Evolutionary conservation across 352 stramenopile genomes (phyloP).

Genomic region (Phytophthora uliginosa): DNA sequence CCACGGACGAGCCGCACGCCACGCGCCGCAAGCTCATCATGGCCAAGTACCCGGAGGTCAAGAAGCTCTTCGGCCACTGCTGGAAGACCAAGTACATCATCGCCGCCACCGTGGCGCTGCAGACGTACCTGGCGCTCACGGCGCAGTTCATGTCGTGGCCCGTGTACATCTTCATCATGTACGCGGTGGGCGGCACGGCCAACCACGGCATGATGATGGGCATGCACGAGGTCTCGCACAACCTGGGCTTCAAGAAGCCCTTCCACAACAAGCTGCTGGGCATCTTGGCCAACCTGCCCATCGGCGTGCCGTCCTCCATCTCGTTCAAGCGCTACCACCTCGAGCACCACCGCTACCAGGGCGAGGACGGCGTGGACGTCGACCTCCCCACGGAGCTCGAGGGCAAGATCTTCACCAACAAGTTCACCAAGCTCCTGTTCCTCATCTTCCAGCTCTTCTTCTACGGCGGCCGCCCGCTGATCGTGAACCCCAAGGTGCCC

Average conservation of each 20-base stretch:
- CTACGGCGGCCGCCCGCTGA: constrained; percentile 94
- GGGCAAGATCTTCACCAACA: constrained; percentile 91
- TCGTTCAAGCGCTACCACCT: constrained; percentile 98
- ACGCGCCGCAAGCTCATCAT: constrained; percentile 87
- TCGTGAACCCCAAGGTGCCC: constrained; percentile 94
- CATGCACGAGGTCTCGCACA: constrained; percentile 98
- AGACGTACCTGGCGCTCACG: constrained; percentile 85
- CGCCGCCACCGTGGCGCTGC: constrained; percentile 71
- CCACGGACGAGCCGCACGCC: constrained; percentile 89
- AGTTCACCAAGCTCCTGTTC: constrained; percentile 93
- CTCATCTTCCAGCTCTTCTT: constrained; percentile 94
- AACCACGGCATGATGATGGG: constrained; percentile 97
- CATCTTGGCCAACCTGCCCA: constrained; percentile 95
- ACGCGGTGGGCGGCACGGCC: constrained; percentile 92
- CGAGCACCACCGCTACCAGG: constrained; percentile 98
- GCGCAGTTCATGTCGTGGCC: constrained; percentile 77
- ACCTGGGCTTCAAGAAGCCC: constrained; percentile 95
- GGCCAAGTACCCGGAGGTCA: constrained; percentile 92
- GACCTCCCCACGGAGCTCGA: constrained; percentile 95
- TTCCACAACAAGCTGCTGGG: constrained; percentile 92
- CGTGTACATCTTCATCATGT: constrained; percentile 69
- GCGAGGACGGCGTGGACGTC: constrained; percentile 94
- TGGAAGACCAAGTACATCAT: constrained; percentile 92
- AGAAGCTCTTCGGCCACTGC: constrained; percentile 90
- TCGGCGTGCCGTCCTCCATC: constrained; percentile 93